Conservation (phyloP, 2,329 filamentous ascomycete genomes). For the Sporothrix pallida region DNA sequence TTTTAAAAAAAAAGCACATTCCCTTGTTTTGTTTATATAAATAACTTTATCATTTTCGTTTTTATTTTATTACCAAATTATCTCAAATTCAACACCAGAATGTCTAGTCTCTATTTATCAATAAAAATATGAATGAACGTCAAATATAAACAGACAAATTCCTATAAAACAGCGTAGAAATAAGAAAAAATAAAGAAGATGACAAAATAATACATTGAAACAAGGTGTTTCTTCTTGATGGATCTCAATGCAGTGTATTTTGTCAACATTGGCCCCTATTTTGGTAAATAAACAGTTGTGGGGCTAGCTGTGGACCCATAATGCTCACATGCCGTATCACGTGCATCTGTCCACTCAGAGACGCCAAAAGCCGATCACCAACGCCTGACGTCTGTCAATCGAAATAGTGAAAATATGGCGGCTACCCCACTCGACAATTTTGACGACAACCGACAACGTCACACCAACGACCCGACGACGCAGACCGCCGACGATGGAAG, state of each 20-base stretch:
- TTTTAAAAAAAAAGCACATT: not conserved
- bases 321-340: not conserved
- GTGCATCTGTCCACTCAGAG: not conserved
- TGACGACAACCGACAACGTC: constrained; percentile 7
- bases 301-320: too few relatives aligned
- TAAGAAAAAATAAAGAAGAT: not conserved
- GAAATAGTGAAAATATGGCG: not conserved
- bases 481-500: not conserved
- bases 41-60: too few relatives aligned
- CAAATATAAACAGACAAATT: too few relatives aligned
- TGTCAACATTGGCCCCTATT: not conserved
- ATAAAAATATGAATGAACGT: too few relatives aligned
- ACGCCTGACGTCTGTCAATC: constrained; percentile 4
- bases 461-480: not conserved
- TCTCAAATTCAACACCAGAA: too few relatives aligned
- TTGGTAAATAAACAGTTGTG: not conserved
- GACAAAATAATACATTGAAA: not conserved
- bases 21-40: too few relatives aligned
- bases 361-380: not conserved
- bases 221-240: not conserved
- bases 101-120: too few relatives aligned
- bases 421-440: constrained; percentile 20
- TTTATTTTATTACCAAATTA: too few relatives aligned
- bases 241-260: not conserved
- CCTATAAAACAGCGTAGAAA: not conserved